Evolutionary conservation across 192 early-diverging fungal genomes (phyloP).

Genomic region (Coemansia sp.): DNA sequence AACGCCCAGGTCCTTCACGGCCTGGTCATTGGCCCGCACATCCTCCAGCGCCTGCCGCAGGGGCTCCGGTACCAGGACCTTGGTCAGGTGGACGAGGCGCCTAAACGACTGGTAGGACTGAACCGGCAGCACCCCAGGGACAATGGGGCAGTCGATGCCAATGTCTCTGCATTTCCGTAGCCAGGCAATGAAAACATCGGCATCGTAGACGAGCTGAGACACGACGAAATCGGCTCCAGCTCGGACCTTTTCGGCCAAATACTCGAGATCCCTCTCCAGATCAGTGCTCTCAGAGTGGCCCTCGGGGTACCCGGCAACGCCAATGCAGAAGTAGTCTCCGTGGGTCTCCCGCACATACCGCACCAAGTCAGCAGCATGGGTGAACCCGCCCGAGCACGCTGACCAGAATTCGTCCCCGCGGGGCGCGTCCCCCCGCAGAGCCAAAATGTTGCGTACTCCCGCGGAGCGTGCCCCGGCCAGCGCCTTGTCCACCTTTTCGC

Average conservation of each 20-base stretch:
- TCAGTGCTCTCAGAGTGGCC: slow-evolving; percentile 63
- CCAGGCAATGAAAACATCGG: slow-evolving; percentile 75
- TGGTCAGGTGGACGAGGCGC: slow-evolving; percentile 79
- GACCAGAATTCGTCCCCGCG: slow-evolving; percentile 77
- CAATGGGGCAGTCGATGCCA: slow-evolving; percentile 76
- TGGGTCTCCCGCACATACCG: slow-evolving; percentile 82
- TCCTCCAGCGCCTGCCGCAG: slow-evolving; percentile 78
- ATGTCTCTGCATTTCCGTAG: slow-evolving; percentile 64
- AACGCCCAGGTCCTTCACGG: slow-evolving; percentile 93
- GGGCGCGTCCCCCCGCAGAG: slow-evolving; percentile 93
- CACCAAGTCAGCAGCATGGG: slow-evolving; percentile 84
- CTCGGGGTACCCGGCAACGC: slow-evolving; percentile 92
- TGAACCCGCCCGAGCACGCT: slow-evolving; percentile 66
- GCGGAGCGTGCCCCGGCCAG: slow-evolving; percentile 77
- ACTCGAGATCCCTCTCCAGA: slow-evolving; percentile 64
- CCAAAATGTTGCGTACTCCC: slow-evolving; percentile 92
- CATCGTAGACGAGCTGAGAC: slow-evolving; percentile 94
- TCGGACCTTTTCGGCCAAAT: slow-evolving; percentile 83
- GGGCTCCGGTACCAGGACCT: slow-evolving; percentile 76
- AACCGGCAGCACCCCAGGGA: slow-evolving; percentile 94
- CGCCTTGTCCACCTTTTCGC: slow-evolving; percentile 78
- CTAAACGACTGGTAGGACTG: slow-evolving; percentile 90
- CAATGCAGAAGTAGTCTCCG: slow-evolving; percentile 93
- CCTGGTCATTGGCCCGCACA: slow-evolving; percentile 93
- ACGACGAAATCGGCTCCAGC: slow-evolving; percentile 94